These are phyloP conservation scores for Coprinellus micaceus DNA, from an alignment of 768 basidiomycete genomes.

Conservation along the genomic window DNA sequence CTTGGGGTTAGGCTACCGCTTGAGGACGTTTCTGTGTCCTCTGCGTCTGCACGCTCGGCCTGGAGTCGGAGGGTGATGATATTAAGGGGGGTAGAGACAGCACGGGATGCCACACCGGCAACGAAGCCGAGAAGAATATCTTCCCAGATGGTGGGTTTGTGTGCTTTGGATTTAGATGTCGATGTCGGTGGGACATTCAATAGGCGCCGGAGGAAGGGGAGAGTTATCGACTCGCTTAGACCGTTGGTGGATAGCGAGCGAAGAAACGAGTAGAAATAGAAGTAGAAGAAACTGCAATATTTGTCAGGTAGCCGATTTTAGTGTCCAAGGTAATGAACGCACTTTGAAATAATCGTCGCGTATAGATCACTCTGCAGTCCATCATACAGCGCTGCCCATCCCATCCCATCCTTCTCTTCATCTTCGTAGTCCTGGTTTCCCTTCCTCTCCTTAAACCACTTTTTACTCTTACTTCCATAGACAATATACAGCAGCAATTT, in stretches of 20 bases:
- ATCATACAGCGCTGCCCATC: conserved; percentile 42
- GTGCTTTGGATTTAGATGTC: conserved; percentile 12
- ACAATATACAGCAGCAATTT: conserved; percentile 34
- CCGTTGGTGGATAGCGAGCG: conserved; percentile 36
- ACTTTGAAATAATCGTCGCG: conserved; percentile 55
- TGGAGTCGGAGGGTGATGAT: conserved; percentile 56
- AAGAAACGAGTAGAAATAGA: conserved; percentile 54
- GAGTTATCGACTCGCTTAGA: conserved; percentile 12
- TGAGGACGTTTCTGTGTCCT: conserved; percentile 20
- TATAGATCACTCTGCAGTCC: conserved; percentile 50
- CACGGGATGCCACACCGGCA: conserved; percentile 53
- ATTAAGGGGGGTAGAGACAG: conserved; percentile 51
- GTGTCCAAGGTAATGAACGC: conserved; percentile 4
- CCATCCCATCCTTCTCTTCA: conserved; percentile 21
- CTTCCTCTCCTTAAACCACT: background rate
- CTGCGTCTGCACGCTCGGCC: conserved; percentile 34
- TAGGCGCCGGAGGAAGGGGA: background rate
- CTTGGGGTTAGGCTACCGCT: conserved; percentile 13
- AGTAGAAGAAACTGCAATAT: conserved; percentile 50
- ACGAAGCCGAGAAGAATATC: conserved; percentile 55
- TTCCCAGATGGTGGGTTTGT: conserved; percentile 38
- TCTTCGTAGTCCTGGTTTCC: too few relatives aligned
- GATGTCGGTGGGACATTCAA: background rate
- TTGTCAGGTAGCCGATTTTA: background rate
- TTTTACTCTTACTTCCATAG: conserved; percentile 24